phyloP scores from a whole-genome alignment of 805 yeast species.

The Maudiozyma turicensis region DNA sequence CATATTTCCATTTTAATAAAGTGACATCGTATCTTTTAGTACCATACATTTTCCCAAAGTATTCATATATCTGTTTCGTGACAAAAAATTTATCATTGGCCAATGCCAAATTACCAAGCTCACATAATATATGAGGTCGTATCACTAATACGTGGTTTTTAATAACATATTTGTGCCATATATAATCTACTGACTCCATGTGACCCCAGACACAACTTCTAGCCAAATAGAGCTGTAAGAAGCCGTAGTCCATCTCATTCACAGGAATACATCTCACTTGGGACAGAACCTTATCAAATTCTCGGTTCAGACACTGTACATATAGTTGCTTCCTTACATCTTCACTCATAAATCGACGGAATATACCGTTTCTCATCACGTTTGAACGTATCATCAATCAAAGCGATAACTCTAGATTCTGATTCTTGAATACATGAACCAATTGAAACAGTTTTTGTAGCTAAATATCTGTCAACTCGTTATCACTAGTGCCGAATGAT shows the following conservation, averaged over 20 bases:
- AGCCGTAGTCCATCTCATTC: constrained; percentile 16
- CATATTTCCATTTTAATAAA: constrained; percentile 10
- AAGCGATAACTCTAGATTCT: too few species aligned
- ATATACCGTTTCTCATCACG: not conserved
- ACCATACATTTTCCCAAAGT: constrained; percentile 9
- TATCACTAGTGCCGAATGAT: too few species aligned
- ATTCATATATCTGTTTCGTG: constrained; percentile 16
- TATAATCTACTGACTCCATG: constrained; percentile 15
- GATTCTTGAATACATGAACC: too few species aligned
- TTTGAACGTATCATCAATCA: not conserved
- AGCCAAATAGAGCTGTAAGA: constrained; percentile 16
- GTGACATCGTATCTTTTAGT: constrained; percentile 6
- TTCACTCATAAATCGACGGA: constrained; percentile 7
- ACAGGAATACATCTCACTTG: constrained; percentile 9
- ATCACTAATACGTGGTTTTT: constrained; percentile 12
- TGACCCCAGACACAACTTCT: constrained; percentile 23
- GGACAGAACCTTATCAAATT: constrained; percentile 15
- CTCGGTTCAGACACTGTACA: constrained; percentile 18
- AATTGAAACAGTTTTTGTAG: too few species aligned
- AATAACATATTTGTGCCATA: constrained; percentile 25
- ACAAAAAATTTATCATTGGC: constrained; percentile 15
- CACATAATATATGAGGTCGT: constrained; percentile 17
- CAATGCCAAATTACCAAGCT: constrained; percentile 20
- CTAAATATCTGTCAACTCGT: too few species aligned
- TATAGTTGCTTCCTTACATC: constrained; percentile 10